These are phyloP conservation scores for Rhynchosporium graminicola DNA, from an alignment of 2,329 filamentous ascomycete species.

Conservation along the genomic window DNA sequence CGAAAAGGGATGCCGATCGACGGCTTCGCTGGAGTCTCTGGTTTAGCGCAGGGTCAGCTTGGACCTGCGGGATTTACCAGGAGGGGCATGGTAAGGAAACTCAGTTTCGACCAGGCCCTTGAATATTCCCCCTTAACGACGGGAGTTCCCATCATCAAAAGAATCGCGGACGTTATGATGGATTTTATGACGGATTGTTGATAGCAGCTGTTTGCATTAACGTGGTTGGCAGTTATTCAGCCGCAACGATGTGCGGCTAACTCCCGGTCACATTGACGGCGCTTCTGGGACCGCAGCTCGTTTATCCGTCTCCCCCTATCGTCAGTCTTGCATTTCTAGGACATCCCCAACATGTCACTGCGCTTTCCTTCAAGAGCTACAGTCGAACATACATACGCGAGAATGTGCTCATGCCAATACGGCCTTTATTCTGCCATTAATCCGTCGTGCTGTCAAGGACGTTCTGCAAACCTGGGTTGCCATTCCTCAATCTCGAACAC, in stretches of 20 bases:
- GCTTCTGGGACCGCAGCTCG: not conserved
- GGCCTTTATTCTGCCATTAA: not conserved
- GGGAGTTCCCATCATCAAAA: too few species aligned
- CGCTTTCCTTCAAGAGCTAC: conserved; percentile 1
- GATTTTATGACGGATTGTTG: too few species aligned
- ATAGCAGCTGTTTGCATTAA: not conserved
- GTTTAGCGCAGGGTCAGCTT: conserved; percentile 30
- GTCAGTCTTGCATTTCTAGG: conserved; percentile 8
- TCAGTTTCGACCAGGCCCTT: too few species aligned
- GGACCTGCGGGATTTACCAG: conserved; percentile 18
- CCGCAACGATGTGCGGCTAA: not conserved
- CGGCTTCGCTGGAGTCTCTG: conserved; percentile 30
- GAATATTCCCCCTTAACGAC: too few species aligned
- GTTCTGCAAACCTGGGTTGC: conserved; percentile 8
- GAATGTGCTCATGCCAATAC: not conserved
- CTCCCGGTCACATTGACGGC: not conserved
- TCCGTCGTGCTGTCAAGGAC: not conserved
- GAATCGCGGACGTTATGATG: too few species aligned
- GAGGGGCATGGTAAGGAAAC: too few species aligned
- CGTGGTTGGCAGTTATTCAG: not conserved
- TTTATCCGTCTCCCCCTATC: conserved; percentile 11
- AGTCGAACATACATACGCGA: not conserved
- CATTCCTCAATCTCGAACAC: conserved; percentile 11
- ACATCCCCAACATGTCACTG: not conserved
- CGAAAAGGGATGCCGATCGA: conserved; percentile 29